Evolutionary conservation across 306 rosid genomes (phyloP), one percentile per base, ranked within the genome.

Genomic region (Oxytropis ochrocephala): DNA sequence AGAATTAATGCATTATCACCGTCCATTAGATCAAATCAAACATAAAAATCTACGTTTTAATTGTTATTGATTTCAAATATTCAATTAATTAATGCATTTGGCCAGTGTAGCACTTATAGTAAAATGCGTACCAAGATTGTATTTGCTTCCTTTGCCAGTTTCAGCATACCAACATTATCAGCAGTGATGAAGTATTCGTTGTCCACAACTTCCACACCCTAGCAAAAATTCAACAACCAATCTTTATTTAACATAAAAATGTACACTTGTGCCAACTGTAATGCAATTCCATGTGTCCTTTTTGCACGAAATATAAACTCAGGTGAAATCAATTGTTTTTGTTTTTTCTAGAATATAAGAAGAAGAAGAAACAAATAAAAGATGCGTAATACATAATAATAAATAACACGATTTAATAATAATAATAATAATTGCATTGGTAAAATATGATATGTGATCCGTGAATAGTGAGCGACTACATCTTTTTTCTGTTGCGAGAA

Each of bases 131-230:
- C 99, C 92, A 87, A 42, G 41, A 95, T 95, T 42, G 91, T 16
- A 70, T 95, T 95, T n/a, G 99, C 89, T 62, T 95, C 96, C 70
- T 91, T 89, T 6, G 99, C 99, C 30, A 85, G 69, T 75, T 89
- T 89, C 48, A 95, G 91, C 97, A 91, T 85, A 1, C 89, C 95
- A 32, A 87, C 85, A 64, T 91, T 95, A 4, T 91, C 97, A 1
- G 87, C 83, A 0, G 99, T 95, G 64, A 95, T 81, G 85, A 95
- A 95, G 51, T 95, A 95, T 3, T 89, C 91, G 44, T 95, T 89
- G 32, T 80, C 88, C 64, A 71, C 89, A 2, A 83, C 12, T 54
- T 95, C 97, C 33, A 86, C 92, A 0, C 96, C 99, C 97, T 93
- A 8, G 1, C 3, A 61, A 11, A 76, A 67, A 12, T 6, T 1